Base-by-base conservation (phyloP, 495 filamentous ascomycete species). In the Filosporella fistucella region DNA sequence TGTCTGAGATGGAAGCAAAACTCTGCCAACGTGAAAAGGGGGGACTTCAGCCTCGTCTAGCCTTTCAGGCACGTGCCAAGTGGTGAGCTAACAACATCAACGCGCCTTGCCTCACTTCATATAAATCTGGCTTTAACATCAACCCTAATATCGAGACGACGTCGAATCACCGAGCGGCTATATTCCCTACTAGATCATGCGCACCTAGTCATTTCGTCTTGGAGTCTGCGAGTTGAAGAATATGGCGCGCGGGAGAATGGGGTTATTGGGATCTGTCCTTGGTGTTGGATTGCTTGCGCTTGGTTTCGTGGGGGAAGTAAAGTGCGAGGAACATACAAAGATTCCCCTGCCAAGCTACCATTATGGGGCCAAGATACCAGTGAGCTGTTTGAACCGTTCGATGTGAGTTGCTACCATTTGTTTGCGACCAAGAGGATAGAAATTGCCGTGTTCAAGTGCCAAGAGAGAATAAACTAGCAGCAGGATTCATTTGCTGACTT, bases 361-460 rank as follows among this genome's bases (percentile, higher is more conserved):
- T 42, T 56, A 64, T 45, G 69, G 68, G 7, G 58, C 69, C 24
- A 44, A 43, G 16, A 79, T 88, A 49, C 79, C 80, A 14, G 80
- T 88, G 20, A 78, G 66, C 33, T 88, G 84, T 65, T 58, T 88
- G 54, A 84, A 86, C 59, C 62, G 84, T 48, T 81, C 77, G 11
- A 74, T 81, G 83, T 87, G 58, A 67, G 78, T 69, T 13, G 17
- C n/a, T n/a, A n/a, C n/a, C n/a, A n/a, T n/a, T n/a, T n/a, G 35
- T 35, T 20, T 42, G n/a, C n/a, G n/a, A n/a, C n/a, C n/a, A 5
- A 28, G 44, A 47, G 44, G 2, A 17, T 30, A 37, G n/a, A 33
- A 28, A 17, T 33, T 35, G 37, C 7, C 5, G 33, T 6, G 33
- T 14, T 8, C n/a, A n/a, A n/a, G n/a, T n/a, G 39, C 2, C 7